These are phyloP conservation scores for Diplotaxis tenuifolia DNA, from an alignment of 345 rosid species.

Conservation along the genomic window DNA sequence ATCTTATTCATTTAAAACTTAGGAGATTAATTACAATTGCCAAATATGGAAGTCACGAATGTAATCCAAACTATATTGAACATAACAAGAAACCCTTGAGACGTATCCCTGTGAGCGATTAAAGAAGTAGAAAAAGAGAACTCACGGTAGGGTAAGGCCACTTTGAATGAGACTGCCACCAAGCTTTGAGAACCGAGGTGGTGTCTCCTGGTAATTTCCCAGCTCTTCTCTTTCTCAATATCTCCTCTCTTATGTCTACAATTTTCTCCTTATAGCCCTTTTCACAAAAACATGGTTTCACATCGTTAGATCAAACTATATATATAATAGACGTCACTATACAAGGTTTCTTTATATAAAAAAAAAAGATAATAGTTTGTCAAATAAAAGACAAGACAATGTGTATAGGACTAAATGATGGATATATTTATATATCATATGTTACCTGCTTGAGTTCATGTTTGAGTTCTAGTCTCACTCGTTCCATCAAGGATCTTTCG, in stretches of 20 bases:
- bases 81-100: neutral
- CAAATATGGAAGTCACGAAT: neutral
- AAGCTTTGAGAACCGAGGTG: constrained; percentile 76
- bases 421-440: neutral
- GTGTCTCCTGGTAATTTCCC: constrained; percentile 98
- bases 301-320: constrained; percentile 1
- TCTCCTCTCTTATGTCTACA: constrained; percentile 92
- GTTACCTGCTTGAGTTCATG: constrained; percentile 94
- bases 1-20: neutral
- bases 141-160: constrained; percentile 98
- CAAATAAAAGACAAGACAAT: neutral
- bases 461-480: constrained; percentile 91
- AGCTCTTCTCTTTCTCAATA: constrained; percentile 90
- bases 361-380: neutral
- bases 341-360: neutral
- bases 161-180: constrained; percentile 98
- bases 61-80: neutral
- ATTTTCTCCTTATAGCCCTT: constrained; percentile 96
- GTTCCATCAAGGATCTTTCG: constrained; percentile 94
- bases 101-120: neutral
- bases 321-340: neutral
- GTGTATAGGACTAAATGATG: neutral
- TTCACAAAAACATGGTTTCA: neutral
- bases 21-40: neutral
- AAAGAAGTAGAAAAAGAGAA: constrained; percentile 10